A percentile compares a stretch with the other conserved stretches of the same genome.
Conservation (phyloP, 345 rosid genomes). For the Populus ilicifolia region DNA sequence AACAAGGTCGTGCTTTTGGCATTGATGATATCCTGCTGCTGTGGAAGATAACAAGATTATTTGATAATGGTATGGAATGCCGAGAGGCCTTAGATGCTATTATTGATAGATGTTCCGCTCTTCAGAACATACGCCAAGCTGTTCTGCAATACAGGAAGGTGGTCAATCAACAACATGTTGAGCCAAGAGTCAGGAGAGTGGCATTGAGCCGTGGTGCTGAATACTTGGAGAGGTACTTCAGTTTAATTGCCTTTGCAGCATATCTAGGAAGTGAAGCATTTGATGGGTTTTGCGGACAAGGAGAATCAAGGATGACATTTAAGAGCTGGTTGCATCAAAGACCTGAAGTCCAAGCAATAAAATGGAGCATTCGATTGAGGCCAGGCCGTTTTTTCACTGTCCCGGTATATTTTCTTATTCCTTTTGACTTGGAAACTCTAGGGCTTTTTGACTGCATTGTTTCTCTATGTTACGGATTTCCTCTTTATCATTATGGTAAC, state of each 20-base stretch:
- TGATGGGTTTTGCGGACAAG: constrained; percentile 84
- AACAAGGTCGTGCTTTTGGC: constrained; percentile 68
- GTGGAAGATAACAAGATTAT: constrained; percentile 90
- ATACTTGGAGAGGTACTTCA: constrained; percentile 83
- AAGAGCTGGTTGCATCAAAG: constrained; percentile 87
- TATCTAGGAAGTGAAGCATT: constrained; percentile 94
- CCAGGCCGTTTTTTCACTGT: constrained; percentile 85
- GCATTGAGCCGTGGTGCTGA: constrained; percentile 95
- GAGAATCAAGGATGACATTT: constrained; percentile 68
- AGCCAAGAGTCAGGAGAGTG: constrained; percentile 82
- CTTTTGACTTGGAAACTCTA: background rate
- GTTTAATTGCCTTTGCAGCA: constrained; percentile 92
- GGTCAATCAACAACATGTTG: constrained; percentile 89
- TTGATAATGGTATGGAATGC: constrained; percentile 84
- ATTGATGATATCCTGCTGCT: constrained; percentile 80
- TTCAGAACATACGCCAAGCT: constrained; percentile 95
- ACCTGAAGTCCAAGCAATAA: constrained; percentile 95
- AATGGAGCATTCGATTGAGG: constrained; percentile 92
- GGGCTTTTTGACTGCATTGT: background rate
- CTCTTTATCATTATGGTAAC: background rate
- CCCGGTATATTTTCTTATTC: constrained; percentile 53
- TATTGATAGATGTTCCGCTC: constrained; percentile 91
- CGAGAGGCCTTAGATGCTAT: constrained; percentile 91
- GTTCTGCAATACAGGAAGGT: constrained; percentile 78
- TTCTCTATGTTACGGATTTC: background rate